Percentiles rank a stretch among this genome's conserved stretches.
These are phyloP conservation scores for Chenopodium suecicum DNA, from an alignment of 148 eudicot species.

Conservation along the genomic window DNA sequence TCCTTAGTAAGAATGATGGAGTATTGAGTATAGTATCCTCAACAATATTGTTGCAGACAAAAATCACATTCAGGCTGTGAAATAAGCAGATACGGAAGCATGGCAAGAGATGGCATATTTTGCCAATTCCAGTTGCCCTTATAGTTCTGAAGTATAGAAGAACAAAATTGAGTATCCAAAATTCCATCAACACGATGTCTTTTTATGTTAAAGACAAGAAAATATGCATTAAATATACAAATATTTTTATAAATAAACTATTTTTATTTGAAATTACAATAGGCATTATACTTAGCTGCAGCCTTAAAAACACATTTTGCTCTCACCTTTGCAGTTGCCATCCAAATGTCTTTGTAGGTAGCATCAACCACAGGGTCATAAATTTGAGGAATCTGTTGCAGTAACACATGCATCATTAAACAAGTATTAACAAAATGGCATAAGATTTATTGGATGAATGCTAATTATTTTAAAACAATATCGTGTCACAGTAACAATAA, in stretches of 20 bases:
- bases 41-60: neutral
- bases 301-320: neutral
- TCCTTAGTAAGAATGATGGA: neutral
- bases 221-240: neutral
- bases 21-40: neutral
- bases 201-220: neutral
- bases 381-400: constrained; percentile 54
- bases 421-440: neutral
- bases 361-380: constrained; percentile 82
- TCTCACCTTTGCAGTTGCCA: constrained; percentile 94
- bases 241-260: too few species aligned
- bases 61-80: neutral
- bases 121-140: neutral
- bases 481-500: neutral
- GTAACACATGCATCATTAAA: constrained; percentile 12
- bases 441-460: neutral
- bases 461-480: neutral
- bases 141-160: neutral
- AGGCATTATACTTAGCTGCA: neutral
- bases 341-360: constrained; percentile 95
- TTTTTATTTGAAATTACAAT: neutral
- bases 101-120: neutral
- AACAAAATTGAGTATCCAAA: too few species aligned
- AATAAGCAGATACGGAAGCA: neutral
- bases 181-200: neutral